Evolutionary conservation across 352 stramenopile species (phyloP).

Genomic region (Phytopythium mirpurense): DNA sequence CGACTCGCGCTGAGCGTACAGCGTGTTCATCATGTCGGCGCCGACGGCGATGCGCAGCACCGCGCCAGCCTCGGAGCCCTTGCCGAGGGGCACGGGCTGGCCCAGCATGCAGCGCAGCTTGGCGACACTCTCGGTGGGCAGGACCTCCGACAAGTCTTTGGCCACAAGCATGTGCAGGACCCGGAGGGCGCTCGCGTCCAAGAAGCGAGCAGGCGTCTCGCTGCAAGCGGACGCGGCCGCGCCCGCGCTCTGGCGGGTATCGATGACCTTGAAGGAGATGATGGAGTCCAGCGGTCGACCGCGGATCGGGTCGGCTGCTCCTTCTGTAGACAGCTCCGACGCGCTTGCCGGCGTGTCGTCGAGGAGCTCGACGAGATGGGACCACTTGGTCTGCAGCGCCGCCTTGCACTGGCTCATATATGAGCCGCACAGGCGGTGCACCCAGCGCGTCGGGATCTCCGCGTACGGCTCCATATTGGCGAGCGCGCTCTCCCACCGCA

Average conservation of each 20-base stretch:
- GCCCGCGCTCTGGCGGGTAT: constrained; percentile 13
- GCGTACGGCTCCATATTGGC: constrained; percentile 78
- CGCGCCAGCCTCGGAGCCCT: constrained; percentile 28
- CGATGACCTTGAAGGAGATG: constrained; percentile 73
- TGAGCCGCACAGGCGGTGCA: constrained; percentile 45
- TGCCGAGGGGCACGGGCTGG: constrained; percentile 76
- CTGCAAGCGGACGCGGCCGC: neutral
- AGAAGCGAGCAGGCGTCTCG: constrained; percentile 5
- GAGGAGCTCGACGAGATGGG: constrained; percentile 43
- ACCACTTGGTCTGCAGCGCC: constrained; percentile 35
- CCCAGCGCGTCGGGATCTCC: constrained; percentile 34
- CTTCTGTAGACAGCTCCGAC: too few species aligned
- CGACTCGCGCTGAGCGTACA: constrained; percentile 40
- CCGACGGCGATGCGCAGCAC: constrained; percentile 84
- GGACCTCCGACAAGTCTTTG: constrained; percentile 55
- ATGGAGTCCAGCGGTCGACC: constrained; percentile 64
- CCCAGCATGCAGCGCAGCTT: constrained; percentile 68
- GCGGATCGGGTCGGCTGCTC: constrained; percentile 5
- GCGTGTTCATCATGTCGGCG: constrained; percentile 81
- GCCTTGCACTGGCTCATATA: constrained; percentile 56
- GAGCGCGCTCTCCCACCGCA: constrained; percentile 80
- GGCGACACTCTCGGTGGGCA: constrained; percentile 38
- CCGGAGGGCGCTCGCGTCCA: constrained; percentile 48
- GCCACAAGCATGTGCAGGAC: constrained; percentile 64
- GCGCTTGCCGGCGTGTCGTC: constrained; percentile 14